Conservation (phyloP, 352 stramenopile species). For the Blastocystis sp. region DNA sequence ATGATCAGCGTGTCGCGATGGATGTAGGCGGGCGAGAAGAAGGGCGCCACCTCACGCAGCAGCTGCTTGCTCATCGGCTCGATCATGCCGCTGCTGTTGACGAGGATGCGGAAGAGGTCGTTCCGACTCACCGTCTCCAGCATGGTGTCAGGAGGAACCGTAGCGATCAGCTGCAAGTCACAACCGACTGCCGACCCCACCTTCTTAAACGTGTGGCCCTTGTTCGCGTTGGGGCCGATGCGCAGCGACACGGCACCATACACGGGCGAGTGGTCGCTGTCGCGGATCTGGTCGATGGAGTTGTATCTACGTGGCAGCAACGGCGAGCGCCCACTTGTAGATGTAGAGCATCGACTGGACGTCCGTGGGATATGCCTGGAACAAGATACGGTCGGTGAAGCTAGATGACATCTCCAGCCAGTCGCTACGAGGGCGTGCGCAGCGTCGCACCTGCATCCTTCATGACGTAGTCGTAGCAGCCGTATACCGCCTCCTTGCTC, state of each 20-base stretch:
- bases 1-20: conserved; percentile 35
- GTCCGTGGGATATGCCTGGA: not conserved
- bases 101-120: conserved; percentile 1
- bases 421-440: conserved; percentile 20
- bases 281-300: not conserved
- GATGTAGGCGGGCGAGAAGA: conserved; percentile 31
- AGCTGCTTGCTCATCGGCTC: not conserved
- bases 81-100: conserved; percentile 28
- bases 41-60: not conserved
- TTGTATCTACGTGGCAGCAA: not conserved
- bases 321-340: not conserved
- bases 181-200: not conserved
- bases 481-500: not conserved
- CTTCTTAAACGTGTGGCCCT: conserved; percentile 26
- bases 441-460: conserved; percentile 32
- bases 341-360: conserved; percentile 23
- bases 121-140: conserved; percentile 17
- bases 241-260: conserved; percentile 36
- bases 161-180: conserved; percentile 18
- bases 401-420: not conserved
- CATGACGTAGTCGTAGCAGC: conserved; percentile 25
- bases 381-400: conserved; percentile 52
- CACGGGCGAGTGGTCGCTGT: conserved; percentile 42
- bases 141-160: not conserved
- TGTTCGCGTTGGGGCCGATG: conserved; percentile 32